A percentile compares a stretch with the other conserved stretches of the same genome.
Conservation (phyloP, 169 alveolate genomes). For the Plasmodium gonderi region DNA sequence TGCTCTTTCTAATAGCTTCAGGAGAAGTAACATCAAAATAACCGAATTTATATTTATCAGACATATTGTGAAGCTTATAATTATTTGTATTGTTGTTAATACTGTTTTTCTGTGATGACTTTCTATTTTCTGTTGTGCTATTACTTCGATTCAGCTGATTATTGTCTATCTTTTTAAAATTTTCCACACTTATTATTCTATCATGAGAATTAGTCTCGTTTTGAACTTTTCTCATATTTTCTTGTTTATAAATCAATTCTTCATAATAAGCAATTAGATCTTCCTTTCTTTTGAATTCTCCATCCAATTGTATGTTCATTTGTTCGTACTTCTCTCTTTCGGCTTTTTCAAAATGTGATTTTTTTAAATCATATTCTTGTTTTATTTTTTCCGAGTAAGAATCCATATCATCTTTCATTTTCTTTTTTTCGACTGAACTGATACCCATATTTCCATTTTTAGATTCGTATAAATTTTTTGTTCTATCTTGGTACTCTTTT, state of each 20-base stretch:
- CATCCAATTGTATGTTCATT: constrained; percentile 14
- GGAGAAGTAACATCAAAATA: constrained; percentile 66
- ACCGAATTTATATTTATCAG: constrained; percentile 60
- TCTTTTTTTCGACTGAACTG: constrained; percentile 31
- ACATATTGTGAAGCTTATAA: constrained; percentile 14
- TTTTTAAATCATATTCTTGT: constrained; percentile 42
- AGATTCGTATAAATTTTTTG: neutral
- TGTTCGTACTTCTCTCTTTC: constrained; percentile 24
- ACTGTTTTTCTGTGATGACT: neutral
- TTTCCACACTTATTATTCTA: neutral
- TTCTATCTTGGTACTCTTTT: constrained; percentile 70
- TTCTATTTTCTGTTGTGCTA: constrained; percentile 5
- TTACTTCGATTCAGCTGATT: neutral
- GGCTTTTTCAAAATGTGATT: constrained; percentile 17
- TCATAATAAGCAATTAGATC: constrained; percentile 45
- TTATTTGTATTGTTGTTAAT: neutral
- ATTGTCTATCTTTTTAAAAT: neutral
- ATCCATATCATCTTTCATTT: constrained; percentile 44
- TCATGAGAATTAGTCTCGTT: neutral
- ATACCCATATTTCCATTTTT: constrained; percentile 4
- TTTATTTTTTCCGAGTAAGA: constrained; percentile 15
- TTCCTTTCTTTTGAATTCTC: constrained; percentile 30
- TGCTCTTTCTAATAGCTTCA: constrained; percentile 32
- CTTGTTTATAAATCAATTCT: constrained; percentile 21
- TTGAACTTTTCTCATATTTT: neutral